These are phyloP conservation scores for Ajuga reptans DNA, from an alignment of 305 asterid genomes.

Conservation along the genomic window DNA sequence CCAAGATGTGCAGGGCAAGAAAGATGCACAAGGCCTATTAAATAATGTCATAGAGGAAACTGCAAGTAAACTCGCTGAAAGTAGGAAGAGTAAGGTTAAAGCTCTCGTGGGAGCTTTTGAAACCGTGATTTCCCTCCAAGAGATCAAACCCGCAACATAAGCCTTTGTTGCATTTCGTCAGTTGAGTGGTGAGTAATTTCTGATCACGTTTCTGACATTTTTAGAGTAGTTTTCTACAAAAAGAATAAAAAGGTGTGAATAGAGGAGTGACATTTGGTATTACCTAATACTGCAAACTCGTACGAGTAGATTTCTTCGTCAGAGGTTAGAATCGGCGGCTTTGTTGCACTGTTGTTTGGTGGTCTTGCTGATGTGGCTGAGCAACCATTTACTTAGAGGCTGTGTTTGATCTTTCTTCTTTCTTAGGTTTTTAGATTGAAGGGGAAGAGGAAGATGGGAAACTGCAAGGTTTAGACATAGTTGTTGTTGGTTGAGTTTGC, in stretches of 20 bases:
- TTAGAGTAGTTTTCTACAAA: constrained; percentile 12
- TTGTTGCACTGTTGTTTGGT: constrained; percentile 10
- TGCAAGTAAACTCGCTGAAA: constrained; percentile 76
- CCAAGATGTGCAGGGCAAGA: constrained; percentile 61
- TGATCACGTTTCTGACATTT: constrained; percentile 12
- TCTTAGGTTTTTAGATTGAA: constrained; percentile 27
- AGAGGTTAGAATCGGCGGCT: constrained; percentile 20
- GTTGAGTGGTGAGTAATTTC: constrained; percentile 20
- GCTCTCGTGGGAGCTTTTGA: constrained; percentile 95
- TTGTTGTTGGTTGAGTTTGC: constrained; percentile 22
- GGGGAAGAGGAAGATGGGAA: constrained; percentile 11
- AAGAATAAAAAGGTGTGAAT: constrained; percentile 21
- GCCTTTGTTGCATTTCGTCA: constrained; percentile 35
- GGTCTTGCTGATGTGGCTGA: constrained; percentile 5
- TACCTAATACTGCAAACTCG: constrained; percentile 11
- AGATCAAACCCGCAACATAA: constrained; percentile 26
- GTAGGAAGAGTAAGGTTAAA: constrained; percentile 82
- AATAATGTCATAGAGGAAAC: constrained; percentile 87
- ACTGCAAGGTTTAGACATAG: constrained; percentile 19
- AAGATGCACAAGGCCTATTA: constrained; percentile 63
- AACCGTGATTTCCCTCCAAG: constrained; percentile 82
- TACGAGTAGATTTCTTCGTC: constrained; percentile 1
- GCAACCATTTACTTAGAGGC: neutral
- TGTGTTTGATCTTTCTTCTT: constrained; percentile 23
- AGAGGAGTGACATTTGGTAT: constrained; percentile 13